Base-by-base conservation (phyloP, 257 asterid species). In the Solanum corneliomulleri region DNA sequence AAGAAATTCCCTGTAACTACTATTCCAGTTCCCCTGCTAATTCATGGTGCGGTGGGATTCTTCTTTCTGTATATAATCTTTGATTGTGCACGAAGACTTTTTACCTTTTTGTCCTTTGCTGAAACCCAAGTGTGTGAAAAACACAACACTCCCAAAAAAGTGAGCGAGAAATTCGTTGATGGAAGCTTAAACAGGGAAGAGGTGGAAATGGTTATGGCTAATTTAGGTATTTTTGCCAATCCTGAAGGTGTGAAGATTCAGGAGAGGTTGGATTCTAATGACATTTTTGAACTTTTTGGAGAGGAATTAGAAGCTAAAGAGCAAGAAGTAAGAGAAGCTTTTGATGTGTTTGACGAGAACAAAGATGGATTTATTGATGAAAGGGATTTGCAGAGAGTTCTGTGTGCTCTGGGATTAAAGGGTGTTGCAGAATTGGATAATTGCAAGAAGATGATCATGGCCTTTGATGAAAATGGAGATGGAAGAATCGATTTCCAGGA, bases 351-450 rank as follows among this genome's bases (percentile, higher is more conserved):
- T 66, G 99, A 96, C 74, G 87, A 86, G 33, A 92, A 94, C 27
- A 81, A 86, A 83, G 99, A 96, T 91, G 99, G 99, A 25, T 92
- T 92, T 86, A 92, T 96, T 25, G 98, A 96, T 82, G 97, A 92
- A 9, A n/a, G 33, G 68, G 98, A 96, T 85, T 86, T 96, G 93
- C 98, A 94, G 70, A 92, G 80, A 78, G 88, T 96, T 70, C 3
- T 96, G 2, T 86, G 90, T 69, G 90, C 90, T 85, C 84, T 95
- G 91, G 97, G 98, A 20, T 89, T 96, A 6, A 87, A 88, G 45
- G 92, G 94, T 90, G 98, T 93, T 2, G 87, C 78, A 52, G 91
- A 91, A 16, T 39, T 93, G 76, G 90, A 90, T 74, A 92, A 88
- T 20, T 96, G 98, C 89, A 87, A 86, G 91, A 95, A 89, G 78